These are phyloP conservation scores for Aspergillus phoenicis DNA, from an alignment of 2,329 filamentous ascomycete species.

Conservation along the genomic window DNA sequence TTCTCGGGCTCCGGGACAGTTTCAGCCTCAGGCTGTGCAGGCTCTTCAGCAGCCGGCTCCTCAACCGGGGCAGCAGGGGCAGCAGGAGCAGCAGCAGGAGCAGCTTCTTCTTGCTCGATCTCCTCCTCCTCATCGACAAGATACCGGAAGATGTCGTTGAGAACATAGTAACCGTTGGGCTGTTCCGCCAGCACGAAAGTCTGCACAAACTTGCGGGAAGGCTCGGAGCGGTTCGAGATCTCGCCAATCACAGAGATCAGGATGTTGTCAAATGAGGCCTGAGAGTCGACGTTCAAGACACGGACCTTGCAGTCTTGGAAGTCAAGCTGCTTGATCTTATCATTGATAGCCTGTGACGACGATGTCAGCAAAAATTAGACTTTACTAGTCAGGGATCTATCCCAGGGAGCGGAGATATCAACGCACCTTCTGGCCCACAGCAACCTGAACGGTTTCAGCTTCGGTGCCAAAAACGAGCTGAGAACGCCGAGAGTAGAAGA, in stretches of 20 bases:
- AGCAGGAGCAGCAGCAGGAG: conserved; percentile 30
- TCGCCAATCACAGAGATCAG: conserved; percentile 98
- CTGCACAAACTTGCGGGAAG: conserved; percentile 95
- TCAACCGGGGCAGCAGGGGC: conserved; percentile 45
- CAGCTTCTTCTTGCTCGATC: conserved; percentile 50
- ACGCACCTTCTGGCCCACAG: conserved; percentile 82
- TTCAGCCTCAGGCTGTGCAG: conserved; percentile 49
- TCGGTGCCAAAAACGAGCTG: conserved; percentile 93
- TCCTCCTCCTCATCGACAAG: conserved; percentile 74
- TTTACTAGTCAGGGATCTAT: not conserved
- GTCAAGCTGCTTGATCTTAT: conserved; percentile 88
- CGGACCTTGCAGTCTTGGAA: conserved; percentile 98
- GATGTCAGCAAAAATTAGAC: conserved; percentile 17
- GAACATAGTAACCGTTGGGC: conserved; percentile 94
- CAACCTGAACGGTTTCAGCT: conserved; percentile 83
- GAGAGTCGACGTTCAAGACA: conserved; percentile 95
- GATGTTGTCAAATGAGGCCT: conserved; percentile 89
- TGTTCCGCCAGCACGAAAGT: conserved; percentile 97
- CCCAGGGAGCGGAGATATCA: conserved; percentile 1
- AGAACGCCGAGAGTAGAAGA: conserved; percentile 96
- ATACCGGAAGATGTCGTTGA: conserved; percentile 97
- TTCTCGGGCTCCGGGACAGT: conserved; percentile 23
- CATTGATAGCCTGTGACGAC: conserved; percentile 74
- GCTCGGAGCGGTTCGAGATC: conserved; percentile 88
- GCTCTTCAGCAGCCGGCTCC: conserved; percentile 49